Evolutionary conservation across 169 alveolate genomes (phyloP).

Genomic region (Plasmodium fragile): DNA sequence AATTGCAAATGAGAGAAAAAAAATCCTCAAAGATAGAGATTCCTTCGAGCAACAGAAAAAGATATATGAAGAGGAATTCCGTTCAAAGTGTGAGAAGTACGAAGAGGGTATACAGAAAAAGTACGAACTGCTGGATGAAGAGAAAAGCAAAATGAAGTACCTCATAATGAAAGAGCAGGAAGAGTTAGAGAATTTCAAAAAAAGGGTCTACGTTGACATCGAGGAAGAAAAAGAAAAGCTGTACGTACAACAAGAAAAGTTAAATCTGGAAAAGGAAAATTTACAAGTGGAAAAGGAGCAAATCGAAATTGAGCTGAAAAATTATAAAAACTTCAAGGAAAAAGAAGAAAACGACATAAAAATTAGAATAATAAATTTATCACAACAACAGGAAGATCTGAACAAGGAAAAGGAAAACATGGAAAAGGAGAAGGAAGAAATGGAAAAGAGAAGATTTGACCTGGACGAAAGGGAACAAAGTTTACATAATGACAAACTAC

Average conservation of each 20-base stretch:
- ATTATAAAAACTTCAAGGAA: constrained; percentile 67
- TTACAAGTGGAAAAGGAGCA: constrained; percentile 71
- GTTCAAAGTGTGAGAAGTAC: constrained; percentile 58
- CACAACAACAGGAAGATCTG: constrained; percentile 72
- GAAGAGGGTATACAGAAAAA: constrained; percentile 64
- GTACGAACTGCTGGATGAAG: constrained; percentile 51
- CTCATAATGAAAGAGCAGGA: constrained; percentile 70
- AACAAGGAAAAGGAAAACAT: constrained; percentile 63
- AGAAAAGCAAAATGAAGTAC: constrained; percentile 63
- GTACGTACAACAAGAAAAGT: constrained; percentile 62
- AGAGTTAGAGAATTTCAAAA: constrained; percentile 66
- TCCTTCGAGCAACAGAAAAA: constrained; percentile 71
- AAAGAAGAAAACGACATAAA: constrained; percentile 75
- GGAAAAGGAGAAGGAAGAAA: constrained; percentile 68
- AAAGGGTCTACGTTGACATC: constrained; percentile 40
- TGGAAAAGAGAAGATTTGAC: constrained; percentile 52
- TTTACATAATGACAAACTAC: constrained; percentile 57
- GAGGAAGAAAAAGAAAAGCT: constrained; percentile 75
- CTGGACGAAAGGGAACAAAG: constrained; percentile 55
- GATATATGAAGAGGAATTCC: constrained; percentile 66
- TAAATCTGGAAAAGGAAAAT: constrained; percentile 72
- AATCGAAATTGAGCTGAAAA: constrained; percentile 72
- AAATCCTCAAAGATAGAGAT: constrained; percentile 47
- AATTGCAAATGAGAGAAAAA: constrained; percentile 46
- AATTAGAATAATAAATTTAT: constrained; percentile 57